A percentile compares a stretch with the other conserved stretches of the same genome.
Evolutionary conservation across 805 yeast species (phyloP).

Genomic region (Monosporozyma yasuniensis): DNA sequence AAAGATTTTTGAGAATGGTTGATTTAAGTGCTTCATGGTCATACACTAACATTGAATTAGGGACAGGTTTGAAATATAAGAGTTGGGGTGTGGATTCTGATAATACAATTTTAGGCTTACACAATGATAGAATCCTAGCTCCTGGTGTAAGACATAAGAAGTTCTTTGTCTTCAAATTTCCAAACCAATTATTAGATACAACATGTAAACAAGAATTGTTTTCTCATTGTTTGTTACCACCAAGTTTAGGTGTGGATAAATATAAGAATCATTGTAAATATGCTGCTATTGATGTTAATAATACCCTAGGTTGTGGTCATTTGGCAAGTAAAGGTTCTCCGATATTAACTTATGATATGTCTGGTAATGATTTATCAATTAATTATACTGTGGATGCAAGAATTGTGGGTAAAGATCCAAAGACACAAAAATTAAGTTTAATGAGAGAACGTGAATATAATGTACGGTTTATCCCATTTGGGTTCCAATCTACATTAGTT

Average conservation of each 20-base stretch:
- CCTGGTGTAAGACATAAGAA: conserved; percentile 47
- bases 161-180: conserved; percentile 48
- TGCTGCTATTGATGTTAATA: conserved; percentile 23
- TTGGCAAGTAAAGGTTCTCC: conserved; percentile 43
- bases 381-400: conserved; percentile 48
- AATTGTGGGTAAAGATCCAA: conserved; percentile 38
- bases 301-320: conserved; percentile 48
- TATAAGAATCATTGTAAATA: conserved; percentile 19
- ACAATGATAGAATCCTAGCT: conserved; percentile 35
- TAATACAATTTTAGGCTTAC: conserved; percentile 32
- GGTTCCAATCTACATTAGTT: conserved; percentile 10
- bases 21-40: conserved; percentile 48
- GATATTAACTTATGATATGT: conserved; percentile 39
- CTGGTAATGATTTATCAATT: conserved; percentile 32
- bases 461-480: conserved; percentile 26
- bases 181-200: conserved; percentile 43
- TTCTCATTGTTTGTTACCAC: conserved; percentile 32
- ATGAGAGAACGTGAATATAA: conserved; percentile 16
- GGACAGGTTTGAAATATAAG: conserved; percentile 33
- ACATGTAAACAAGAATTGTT: conserved; percentile 38
- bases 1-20: conserved; percentile 39
- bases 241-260: conserved; percentile 34
- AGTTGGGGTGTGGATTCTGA: conserved; percentile 22
- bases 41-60: conserved; percentile 37
- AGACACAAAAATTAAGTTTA: conserved; percentile 13